Evolutionary conservation across 164 flowering plant species (phyloP).

Genomic region (Stephania japonica): DNA sequence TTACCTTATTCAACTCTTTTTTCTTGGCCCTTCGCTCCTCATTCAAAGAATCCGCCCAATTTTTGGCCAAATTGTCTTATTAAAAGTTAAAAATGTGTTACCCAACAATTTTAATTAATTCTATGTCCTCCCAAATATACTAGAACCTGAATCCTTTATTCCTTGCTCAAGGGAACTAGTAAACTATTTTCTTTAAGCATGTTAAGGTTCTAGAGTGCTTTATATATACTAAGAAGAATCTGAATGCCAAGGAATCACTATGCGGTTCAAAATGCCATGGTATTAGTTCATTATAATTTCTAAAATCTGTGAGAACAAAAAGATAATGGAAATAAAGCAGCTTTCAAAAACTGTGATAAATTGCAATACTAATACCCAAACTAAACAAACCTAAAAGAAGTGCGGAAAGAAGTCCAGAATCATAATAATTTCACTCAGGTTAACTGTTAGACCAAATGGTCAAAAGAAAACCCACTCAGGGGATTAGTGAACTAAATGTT

Average conservation of each 20-base stretch:
- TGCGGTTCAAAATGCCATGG: neutral
- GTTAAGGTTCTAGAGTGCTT: neutral
- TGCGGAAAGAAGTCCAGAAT: neutral
- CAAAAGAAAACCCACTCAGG: neutral
- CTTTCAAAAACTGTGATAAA: neutral
- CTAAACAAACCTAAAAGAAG: neutral
- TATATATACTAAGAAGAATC: neutral
- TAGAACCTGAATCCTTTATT: neutral
- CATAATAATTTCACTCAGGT: neutral
- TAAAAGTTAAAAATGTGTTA: no score
- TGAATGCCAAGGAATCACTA: neutral
- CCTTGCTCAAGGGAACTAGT: neutral
- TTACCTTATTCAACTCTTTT: no score
- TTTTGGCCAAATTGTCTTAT: no score
- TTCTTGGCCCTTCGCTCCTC: no score
- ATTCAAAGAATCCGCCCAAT: no score
- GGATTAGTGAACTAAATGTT: neutral
- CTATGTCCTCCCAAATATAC: neutral
- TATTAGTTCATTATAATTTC: neutral
- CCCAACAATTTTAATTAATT: no score
- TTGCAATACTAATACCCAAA: neutral
- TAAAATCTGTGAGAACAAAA: neutral
- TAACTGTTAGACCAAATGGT: neutral
- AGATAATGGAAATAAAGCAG: neutral
- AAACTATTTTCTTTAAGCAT: neutral